phyloP scores from a whole-genome alignment of 2,329 filamentous ascomycete genomes.

The Ilyonectria sp. region DNA sequence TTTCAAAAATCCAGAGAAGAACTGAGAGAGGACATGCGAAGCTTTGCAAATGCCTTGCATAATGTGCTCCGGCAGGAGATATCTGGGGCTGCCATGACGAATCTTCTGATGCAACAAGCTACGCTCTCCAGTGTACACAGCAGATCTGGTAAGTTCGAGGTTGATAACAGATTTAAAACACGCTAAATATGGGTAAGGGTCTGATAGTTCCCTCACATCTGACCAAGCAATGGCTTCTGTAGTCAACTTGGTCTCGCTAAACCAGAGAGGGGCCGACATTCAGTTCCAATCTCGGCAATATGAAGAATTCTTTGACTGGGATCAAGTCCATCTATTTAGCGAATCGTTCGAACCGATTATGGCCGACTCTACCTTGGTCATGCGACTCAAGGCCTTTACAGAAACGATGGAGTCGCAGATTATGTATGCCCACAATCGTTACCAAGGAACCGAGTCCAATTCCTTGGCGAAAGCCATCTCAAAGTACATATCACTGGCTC shows the following conservation, averaged over 20 bases:
- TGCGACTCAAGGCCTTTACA: slow-evolving; percentile 26
- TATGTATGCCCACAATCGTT: slow-evolving; percentile 28
- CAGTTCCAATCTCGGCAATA: slow-evolving; percentile 25
- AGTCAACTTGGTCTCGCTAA: too few relatives aligned
- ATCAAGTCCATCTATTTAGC: slow-evolving; percentile 13
- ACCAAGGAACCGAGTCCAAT: slow-evolving; percentile 6
- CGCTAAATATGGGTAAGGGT: background rate
- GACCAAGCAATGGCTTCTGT: background rate
- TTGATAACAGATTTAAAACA: background rate
- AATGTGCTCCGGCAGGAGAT: background rate
- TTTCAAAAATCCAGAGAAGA: background rate
- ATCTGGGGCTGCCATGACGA: background rate
- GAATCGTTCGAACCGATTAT: background rate
- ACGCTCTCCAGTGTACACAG: background rate
- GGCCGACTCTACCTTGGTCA: slow-evolving; percentile 27
- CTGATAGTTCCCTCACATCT: background rate
- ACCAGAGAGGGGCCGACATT: slow-evolving; percentile 15
- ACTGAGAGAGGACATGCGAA: background rate
- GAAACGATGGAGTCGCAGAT: slow-evolving; percentile 27
- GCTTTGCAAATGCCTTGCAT: background rate
- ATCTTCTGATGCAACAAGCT: background rate
- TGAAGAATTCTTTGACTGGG: slow-evolving; percentile 34
- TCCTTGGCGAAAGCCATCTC: background rate
- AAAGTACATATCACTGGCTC: background rate
- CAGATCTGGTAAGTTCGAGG: background rate